phyloP scores from a whole-genome alignment of 805 yeast genomes.

The Kazachstania viticola region DNA sequence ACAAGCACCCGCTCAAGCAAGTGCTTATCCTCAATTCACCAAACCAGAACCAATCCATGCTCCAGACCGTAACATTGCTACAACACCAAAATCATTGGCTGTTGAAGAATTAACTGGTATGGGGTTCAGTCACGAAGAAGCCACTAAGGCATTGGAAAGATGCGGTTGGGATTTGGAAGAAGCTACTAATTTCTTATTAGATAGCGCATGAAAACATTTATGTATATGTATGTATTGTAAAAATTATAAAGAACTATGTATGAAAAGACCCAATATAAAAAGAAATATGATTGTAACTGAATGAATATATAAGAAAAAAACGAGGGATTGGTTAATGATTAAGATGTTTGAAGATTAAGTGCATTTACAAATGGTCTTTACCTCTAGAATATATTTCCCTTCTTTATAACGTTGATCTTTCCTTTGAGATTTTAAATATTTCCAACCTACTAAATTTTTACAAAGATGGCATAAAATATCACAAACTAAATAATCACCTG shows the following conservation, averaged over 20 bases:
- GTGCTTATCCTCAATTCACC: slow-evolving; percentile 6
- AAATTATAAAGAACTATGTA: too few relatives aligned
- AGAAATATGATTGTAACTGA: too few relatives aligned
- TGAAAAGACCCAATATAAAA: too few relatives aligned
- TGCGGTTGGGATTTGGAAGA: slow-evolving; percentile 68
- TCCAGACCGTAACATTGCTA: slow-evolving; percentile 26
- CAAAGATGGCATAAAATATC: slow-evolving; percentile 49
- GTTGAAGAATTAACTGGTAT: slow-evolving; percentile 73
- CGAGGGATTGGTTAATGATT: too few relatives aligned
- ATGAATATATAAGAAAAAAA: too few relatives aligned
- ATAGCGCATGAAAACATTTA: slow-evolving; percentile 48
- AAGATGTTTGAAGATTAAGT: not conserved
- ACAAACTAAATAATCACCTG: slow-evolving; percentile 47
- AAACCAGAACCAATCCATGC: slow-evolving; percentile 5
- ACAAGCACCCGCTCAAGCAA: slow-evolving; percentile 6
- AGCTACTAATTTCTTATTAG: slow-evolving; percentile 80
- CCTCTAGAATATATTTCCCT: slow-evolving; percentile 46
- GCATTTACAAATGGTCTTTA: slow-evolving; percentile 20
- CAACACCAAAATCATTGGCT: slow-evolving; percentile 42
- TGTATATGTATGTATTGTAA: too few relatives aligned
- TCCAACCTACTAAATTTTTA: slow-evolving; percentile 48
- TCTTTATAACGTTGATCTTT: slow-evolving; percentile 45
- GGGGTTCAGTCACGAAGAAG: slow-evolving; percentile 70
- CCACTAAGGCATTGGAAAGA: slow-evolving; percentile 53
- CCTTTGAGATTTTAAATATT: slow-evolving; percentile 39